Evolutionary conservation across 306 rosid genomes (phyloP).

Genomic region (Dryas drummondii): DNA sequence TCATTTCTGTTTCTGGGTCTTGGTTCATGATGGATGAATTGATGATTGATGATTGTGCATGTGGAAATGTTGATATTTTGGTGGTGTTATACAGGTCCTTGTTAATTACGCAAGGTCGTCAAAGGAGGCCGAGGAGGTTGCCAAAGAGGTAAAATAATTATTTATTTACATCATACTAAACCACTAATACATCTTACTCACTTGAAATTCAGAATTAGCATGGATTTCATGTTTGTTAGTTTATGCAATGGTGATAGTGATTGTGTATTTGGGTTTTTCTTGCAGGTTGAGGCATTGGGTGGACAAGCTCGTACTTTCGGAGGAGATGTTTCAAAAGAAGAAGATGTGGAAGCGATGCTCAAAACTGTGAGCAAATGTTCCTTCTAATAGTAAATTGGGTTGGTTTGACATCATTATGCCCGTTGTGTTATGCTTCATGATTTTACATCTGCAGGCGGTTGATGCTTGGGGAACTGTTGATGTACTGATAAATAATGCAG

Average conservation of each 20-base stretch:
- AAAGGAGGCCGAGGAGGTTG: conserved; percentile 91
- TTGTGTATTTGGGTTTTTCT: background rate
- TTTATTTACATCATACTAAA: background rate
- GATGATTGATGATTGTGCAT: background rate
- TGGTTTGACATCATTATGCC: conserved; percentile 26
- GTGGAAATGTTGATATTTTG: too few relatives aligned
- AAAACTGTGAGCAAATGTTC: conserved; percentile 62
- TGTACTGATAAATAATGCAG: conserved; percentile 86
- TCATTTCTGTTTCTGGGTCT: background rate
- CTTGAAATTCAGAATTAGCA: background rate
- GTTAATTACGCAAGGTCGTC: conserved; percentile 93
- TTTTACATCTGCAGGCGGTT: conserved; percentile 58
- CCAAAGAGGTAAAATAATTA: conserved; percentile 63
- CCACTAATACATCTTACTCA: background rate
- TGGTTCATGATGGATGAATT: conserved; percentile 6
- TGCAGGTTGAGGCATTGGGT: conserved; percentile 75
- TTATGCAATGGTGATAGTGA: background rate
- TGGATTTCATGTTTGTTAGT: background rate
- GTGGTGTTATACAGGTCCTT: conserved; percentile 53
- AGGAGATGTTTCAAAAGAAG: conserved; percentile 91
- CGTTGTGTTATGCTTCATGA: conserved; percentile 35
- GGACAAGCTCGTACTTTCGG: conserved; percentile 86
- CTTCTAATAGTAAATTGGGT: conserved; percentile 11
- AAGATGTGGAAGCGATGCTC: conserved; percentile 80
- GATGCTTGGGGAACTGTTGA: conserved; percentile 99